phyloP scores from a whole-genome alignment of 805 yeast genomes.

The Barnettozyma sucrosica region DNA sequence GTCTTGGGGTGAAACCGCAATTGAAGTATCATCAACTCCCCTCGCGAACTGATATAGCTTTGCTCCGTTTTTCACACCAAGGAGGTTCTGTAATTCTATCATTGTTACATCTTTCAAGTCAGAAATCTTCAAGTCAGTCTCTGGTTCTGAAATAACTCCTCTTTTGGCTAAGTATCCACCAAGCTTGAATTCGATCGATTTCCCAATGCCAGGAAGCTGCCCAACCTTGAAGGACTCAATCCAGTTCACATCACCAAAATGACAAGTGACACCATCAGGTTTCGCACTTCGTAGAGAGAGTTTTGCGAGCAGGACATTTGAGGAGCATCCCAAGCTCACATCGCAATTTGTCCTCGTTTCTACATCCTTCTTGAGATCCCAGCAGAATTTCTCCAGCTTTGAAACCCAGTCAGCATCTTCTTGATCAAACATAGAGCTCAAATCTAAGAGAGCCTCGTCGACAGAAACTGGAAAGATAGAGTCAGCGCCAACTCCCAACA shows the following conservation, averaged over 20 bases:
- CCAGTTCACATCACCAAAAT: slow-evolving; percentile 4
- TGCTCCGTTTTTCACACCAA: slow-evolving; percentile 69
- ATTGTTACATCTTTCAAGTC: slow-evolving; percentile 35
- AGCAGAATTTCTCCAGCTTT: slow-evolving; percentile 24
- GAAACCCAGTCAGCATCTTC: slow-evolving; percentile 18
- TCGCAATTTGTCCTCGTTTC: slow-evolving; percentile 47
- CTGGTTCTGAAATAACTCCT: slow-evolving; percentile 22
- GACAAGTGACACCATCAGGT: slow-evolving; percentile 52
- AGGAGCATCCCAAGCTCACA: slow-evolving; percentile 76
- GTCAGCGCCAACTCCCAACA: slow-evolving; percentile 39
- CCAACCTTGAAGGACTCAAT: slow-evolving; percentile 1
- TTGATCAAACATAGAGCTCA: slow-evolving; percentile 32
- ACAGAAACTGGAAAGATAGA: slow-evolving; percentile 69
- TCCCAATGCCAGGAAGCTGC: slow-evolving; percentile 55
- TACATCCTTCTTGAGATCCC: slow-evolving; percentile 33
- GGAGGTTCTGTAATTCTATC: slow-evolving; percentile 33
- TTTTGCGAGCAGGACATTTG: slow-evolving; percentile 72
- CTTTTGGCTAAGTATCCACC: slow-evolving; percentile 25
- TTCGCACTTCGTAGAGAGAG: slow-evolving; percentile 69
- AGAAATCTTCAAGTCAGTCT: slow-evolving; percentile 28
- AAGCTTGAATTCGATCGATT: slow-evolving; percentile 39
- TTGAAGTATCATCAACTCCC: slow-evolving; percentile 63
- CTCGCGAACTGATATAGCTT: slow-evolving; percentile 54
- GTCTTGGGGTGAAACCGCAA: slow-evolving; percentile 48
- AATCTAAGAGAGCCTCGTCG: slow-evolving; percentile 84